Conservation (phyloP, 2,329 filamentous ascomycete species). For the Ophiocordyceps unilateralis region DNA sequence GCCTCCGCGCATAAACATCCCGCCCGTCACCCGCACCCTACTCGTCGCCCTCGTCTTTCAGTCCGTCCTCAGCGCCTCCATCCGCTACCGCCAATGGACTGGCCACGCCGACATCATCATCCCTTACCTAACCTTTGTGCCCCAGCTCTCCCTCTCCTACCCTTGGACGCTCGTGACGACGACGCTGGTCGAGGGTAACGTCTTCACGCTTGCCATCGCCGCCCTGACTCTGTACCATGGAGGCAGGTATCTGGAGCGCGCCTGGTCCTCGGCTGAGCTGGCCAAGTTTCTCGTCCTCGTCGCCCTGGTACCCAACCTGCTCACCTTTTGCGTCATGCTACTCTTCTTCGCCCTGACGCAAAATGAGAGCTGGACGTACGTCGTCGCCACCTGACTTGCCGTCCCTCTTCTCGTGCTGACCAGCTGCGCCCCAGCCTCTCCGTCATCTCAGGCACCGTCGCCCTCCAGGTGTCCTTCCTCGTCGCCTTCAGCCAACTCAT, state of each 20-base stretch:
- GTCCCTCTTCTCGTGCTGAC: no score
- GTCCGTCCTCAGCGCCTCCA: conserved; percentile 65
- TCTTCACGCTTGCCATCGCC: conserved; percentile 69
- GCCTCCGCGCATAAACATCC: conserved; percentile 77
- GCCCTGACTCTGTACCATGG: conserved; percentile 73
- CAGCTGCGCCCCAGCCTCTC: conserved; percentile 37
- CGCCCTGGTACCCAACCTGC: conserved; percentile 61
- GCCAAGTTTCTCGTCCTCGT: conserved; percentile 74
- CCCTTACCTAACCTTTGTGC: conserved; percentile 77
- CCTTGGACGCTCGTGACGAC: conserved; percentile 86
- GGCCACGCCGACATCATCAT: conserved; percentile 49
- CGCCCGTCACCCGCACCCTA: conserved; percentile 71
- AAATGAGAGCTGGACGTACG: conserved; percentile 52
- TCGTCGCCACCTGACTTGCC: no score
- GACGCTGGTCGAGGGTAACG: conserved; percentile 80
- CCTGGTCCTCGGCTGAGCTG: conserved; percentile 85
- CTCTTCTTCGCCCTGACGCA: conserved; percentile 55
- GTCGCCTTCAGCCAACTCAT: conserved; percentile 96
- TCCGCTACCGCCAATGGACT: conserved; percentile 55
- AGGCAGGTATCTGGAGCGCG: conserved; percentile 84
- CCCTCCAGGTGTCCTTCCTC: conserved; percentile 83
- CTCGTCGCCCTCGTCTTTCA: conserved; percentile 60
- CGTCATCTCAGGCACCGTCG: conserved; percentile 74
- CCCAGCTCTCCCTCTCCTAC: conserved; percentile 66
- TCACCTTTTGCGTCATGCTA: conserved; percentile 58